phyloP scores from a whole-genome alignment of 305 asterid species.

The Rubia tinctorum region DNA sequence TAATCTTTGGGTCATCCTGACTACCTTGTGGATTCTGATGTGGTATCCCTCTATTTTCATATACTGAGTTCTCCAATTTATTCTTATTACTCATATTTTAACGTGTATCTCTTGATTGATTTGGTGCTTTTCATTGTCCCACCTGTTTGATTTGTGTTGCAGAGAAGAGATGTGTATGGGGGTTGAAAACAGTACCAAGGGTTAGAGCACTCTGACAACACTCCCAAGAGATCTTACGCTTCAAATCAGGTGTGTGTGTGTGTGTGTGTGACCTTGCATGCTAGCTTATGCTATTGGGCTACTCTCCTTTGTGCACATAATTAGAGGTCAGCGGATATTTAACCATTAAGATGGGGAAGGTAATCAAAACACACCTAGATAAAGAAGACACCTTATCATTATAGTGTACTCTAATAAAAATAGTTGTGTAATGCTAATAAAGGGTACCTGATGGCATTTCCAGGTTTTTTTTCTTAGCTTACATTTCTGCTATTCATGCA shows the following conservation, averaged over 20 bases:
- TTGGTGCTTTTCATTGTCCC: not conserved
- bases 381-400: no score
- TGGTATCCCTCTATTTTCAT: conserved; percentile 64
- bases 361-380: no score
- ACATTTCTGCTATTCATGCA: no score
- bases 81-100: not conserved
- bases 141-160: conserved; percentile 26
- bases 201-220: conserved; percentile 83
- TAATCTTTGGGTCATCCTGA: conserved; percentile 71
- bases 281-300: not conserved
- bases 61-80: conserved; percentile 20
- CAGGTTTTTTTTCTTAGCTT: no score
- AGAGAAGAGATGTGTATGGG: conserved; percentile 95
- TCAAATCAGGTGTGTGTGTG: conserved; percentile 64
- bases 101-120: conserved; percentile 1
- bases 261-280: no score
- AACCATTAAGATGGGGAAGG: no score
- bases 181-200: conserved; percentile 99
- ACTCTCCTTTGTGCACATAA: not conserved
- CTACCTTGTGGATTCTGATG: conserved; percentile 68
- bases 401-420: no score
- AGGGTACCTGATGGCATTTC: no score
- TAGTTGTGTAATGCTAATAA: no score
- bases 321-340: no score
- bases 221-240: conserved; percentile 56